phyloP scores from a whole-genome alignment of 495 filamentous ascomycete genomes.

The Parmelia sp. region DNA sequence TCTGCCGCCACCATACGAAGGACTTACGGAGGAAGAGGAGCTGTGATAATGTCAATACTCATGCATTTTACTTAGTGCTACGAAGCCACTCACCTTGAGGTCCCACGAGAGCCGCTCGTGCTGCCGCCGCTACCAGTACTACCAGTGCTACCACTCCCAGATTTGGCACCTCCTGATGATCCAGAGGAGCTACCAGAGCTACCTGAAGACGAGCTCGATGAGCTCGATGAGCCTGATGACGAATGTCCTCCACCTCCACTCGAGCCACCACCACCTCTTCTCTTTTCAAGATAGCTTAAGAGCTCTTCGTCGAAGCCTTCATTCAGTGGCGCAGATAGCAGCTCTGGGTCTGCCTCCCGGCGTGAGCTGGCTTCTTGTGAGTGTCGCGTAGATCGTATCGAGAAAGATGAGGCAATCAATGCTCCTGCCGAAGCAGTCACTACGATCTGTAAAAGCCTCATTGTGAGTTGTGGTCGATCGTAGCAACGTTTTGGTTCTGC shows the following conservation, averaged over 20 bases:
- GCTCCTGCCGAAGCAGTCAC: slow-evolving; percentile 1
- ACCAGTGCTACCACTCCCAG: slow-evolving; percentile 25
- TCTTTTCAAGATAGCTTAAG: slow-evolving; percentile 38
- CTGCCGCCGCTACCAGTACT: slow-evolving; percentile 20
- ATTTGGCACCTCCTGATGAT: slow-evolving; percentile 10
- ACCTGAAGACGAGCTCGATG: slow-evolving; percentile 26
- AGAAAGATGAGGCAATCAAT: slow-evolving; percentile 22
- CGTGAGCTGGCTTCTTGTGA: slow-evolving; percentile 9
- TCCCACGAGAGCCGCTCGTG: slow-evolving; percentile 21
- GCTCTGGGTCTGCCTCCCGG: slow-evolving; percentile 23
- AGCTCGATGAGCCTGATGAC: slow-evolving; percentile 27
- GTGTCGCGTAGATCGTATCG: slow-evolving; percentile 10
- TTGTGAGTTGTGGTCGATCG: neutral
- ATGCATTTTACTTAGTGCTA: slow-evolving; percentile 3
- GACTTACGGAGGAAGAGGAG: slow-evolving; percentile 59
- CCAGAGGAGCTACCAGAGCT: slow-evolving; percentile 26
- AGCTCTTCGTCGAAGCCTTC: slow-evolving; percentile 19
- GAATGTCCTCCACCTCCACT: slow-evolving; percentile 33
- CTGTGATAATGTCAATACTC: slow-evolving; percentile 31
- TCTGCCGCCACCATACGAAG: slow-evolving; percentile 56
- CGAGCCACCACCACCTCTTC: slow-evolving; percentile 43
- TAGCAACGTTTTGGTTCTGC: neutral
- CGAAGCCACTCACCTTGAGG: slow-evolving; percentile 15
- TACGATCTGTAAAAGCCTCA: slow-evolving; percentile 16
- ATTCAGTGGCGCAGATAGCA: slow-evolving; percentile 16